These are phyloP conservation scores for Raffaelea arxii DNA, from an alignment of 2,329 filamentous ascomycete species.

Conservation along the genomic window DNA sequence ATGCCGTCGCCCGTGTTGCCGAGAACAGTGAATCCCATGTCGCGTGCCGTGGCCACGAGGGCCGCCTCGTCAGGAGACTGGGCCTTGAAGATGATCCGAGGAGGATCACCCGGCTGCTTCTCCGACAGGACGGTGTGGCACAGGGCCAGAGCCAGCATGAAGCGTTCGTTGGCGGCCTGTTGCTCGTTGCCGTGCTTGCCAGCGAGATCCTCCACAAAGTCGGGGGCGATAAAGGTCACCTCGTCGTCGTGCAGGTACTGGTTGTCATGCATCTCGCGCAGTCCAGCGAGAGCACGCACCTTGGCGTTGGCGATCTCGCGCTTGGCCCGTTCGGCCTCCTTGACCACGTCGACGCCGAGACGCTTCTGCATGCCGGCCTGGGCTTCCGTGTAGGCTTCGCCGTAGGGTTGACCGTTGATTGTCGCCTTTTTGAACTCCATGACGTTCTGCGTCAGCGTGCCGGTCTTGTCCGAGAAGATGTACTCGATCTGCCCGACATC, in stretches of 20 bases:
- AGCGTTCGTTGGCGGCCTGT: conserved; percentile 67
- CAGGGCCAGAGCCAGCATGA: conserved; percentile 91
- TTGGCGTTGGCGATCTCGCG: conserved; percentile 74
- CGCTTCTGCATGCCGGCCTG: conserved; percentile 94
- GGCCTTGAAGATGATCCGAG: conserved; percentile 88
- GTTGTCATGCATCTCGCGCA: conserved; percentile 76
- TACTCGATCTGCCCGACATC: conserved; percentile 98
- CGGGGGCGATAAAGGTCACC: conserved; percentile 83
- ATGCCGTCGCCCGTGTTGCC: conserved; percentile 73
- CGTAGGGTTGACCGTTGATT: conserved; percentile 91
- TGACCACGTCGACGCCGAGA: conserved; percentile 76
- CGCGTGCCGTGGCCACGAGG: conserved; percentile 84
- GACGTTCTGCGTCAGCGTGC: conserved; percentile 17
- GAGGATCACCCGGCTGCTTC: conserved; percentile 77
- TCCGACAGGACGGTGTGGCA: conserved; percentile 96
- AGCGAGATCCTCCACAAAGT: conserved; percentile 74
- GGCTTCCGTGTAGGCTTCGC: conserved; percentile 95
- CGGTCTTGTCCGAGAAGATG: conserved; percentile 53
- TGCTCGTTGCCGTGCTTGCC: conserved; percentile 72
- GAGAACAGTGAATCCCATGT: conserved; percentile 89
- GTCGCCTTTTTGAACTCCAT: conserved; percentile 99
- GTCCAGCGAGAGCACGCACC: conserved; percentile 57
- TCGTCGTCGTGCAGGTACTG: conserved; percentile 85
- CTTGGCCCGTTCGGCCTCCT: conserved; percentile 61
- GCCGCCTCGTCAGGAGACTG: conserved; percentile 96